Evolutionary conservation across 2,329 filamentous ascomycete species (phyloP), one percentile per base, ranked within the genome.

Genomic region (Sporothrix globosa): DNA sequence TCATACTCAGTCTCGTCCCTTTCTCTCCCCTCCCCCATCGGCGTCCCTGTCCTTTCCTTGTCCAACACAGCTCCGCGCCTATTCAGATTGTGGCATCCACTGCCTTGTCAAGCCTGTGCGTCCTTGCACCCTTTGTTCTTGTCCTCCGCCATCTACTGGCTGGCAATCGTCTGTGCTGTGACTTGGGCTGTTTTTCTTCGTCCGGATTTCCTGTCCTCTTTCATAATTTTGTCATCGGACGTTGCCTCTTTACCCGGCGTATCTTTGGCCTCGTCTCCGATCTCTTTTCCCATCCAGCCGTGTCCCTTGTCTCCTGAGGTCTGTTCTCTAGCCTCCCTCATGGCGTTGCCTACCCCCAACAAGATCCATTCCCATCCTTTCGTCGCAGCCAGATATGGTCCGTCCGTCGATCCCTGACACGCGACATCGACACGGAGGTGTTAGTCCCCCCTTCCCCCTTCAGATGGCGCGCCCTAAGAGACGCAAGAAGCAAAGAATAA

Each of bases 101-200:
- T 66, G 61, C 34, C 48, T 67, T 54, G 65, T 67, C 48, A 50
- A 27, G 44, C 61, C 61, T 65, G 21, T 65, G 46, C 60, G 27
- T 46, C 50, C 17, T 66, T 63, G 17, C 10, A 17, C 54, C 34
- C 50, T 65, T 34, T n/a, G 21, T n/a, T 66, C 21, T 41, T 46
- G 68, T 44, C 65, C 41, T 56, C 56, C 27, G 24, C 53, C 24
- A 58, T 60, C 44, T 53, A 71, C 69, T 72, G 67, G 69, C 67
- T 71, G 61, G 41, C 46, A 63, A 46, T 1, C 63, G 65, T 46
- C 68, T 19, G 65, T 39, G 48, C 67, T 71, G 71, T 50, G 58
- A 69, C 69, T 63, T 14, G 27, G 30, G 14, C 27, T 66, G 61
- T 46, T 53, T 52, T 11, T 48, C 9, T 48, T 30, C 44, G 27